Base-by-base conservation (phyloP, 768 basidiomycete species). In the Lanmaoa pseudosensibilis region DNA sequence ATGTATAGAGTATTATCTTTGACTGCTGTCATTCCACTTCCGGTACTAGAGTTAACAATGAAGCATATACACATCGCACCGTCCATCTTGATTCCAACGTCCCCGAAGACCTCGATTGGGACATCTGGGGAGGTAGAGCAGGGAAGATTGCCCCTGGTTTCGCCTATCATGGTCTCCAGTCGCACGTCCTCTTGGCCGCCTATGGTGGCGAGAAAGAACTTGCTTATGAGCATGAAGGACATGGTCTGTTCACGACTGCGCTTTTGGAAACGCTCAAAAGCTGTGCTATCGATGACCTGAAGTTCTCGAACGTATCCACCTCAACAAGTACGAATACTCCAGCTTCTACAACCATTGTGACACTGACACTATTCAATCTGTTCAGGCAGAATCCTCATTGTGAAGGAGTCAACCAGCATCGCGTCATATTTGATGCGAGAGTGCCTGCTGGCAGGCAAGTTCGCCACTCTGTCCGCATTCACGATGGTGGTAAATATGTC, bases 1-100 rank as follows among this genome's bases (percentile, higher is more conserved):
- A 3, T 21, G 13, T 18, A 18, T 51, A 80, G 80, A 78, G 75
- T 12, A 62, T 81, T 16, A 76, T 81, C 44, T 66, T 81, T 8
- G 80, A 80, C 51, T 80, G 80, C 46, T 81, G 79, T 58, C 67
- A 73, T 59, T 77, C 80, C 6, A 75, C 67, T 1, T 75, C 77
- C 1, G 66, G 74, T 11, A 73, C 67, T 12, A 70, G 78, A 13
- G 30, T 15, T 23, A 32, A 32, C 38, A 46, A 40, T n/a, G 10
- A 55, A n/a, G 50, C n/a, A 46, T 58, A 52, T 23, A 15, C 41
- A 2, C 41, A 56, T 50, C 65, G 65, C 2, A 32, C 34, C 1
- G 51, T 60, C 8, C 2, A 46, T 18, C 40, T 67, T 9, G 16
- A 54, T 13, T 12, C 21, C 15, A 7, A 7, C 19, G 38, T 67